Conservation (phyloP, 1,139 yeast species). For the Meyerozyma carpophila region DNA sequence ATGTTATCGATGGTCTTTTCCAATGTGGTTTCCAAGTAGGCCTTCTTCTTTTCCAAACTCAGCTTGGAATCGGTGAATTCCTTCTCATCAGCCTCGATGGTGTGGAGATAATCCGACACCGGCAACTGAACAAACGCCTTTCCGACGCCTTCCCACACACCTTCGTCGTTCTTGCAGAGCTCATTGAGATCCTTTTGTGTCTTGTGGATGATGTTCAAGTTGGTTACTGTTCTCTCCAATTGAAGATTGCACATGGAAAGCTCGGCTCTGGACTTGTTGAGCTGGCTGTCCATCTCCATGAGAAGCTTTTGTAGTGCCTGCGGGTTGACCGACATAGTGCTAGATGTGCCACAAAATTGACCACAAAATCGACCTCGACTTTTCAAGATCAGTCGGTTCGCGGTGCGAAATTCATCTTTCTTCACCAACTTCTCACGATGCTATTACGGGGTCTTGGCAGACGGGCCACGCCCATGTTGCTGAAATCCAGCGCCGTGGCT, state of each 20-base stretch:
- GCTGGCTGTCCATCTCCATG: conserved; percentile 61
- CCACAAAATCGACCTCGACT: too few relatives aligned
- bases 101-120: conserved; percentile 41
- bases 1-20: conserved; percentile 67
- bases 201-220: conserved; percentile 50
- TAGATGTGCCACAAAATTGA: too few relatives aligned
- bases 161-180: conserved; percentile 34
- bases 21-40: conserved; percentile 70
- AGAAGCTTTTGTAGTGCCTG: conserved; percentile 49
- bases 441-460: background rate
- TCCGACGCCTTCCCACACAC: conserved; percentile 84
- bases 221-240: conserved; percentile 51
- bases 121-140: conserved; percentile 56
- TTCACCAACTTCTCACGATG: background rate
- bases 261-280: conserved; percentile 58
- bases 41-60: conserved; percentile 61
- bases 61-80: conserved; percentile 54
- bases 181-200: conserved; percentile 50
- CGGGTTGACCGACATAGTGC: conserved; percentile 37
- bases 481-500: background rate
- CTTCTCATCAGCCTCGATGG: conserved; percentile 47
- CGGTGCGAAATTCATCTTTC: background rate
- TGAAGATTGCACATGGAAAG: conserved; percentile 59
- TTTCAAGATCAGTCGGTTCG: background rate
- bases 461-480: background rate